phyloP scores from a whole-genome alignment of 2,329 filamentous ascomycete species.

The Pseudocercospora vitis region DNA sequence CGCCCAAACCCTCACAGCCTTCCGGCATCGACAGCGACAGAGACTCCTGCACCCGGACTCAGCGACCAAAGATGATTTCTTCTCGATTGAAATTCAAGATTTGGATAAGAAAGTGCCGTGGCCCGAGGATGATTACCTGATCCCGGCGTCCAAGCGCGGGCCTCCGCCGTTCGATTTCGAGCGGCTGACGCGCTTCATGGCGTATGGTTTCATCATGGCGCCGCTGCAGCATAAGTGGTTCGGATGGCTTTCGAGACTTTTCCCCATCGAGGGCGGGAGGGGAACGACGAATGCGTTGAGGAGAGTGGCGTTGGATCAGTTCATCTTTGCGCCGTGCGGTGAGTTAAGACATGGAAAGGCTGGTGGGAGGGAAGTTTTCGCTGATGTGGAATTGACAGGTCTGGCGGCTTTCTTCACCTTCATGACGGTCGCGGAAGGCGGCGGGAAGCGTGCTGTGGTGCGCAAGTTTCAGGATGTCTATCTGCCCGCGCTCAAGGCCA shows the following conservation, averaged over 20 bases:
- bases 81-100: conserved; percentile 86
- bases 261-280: conserved; percentile 67
- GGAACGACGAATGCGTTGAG: conserved; percentile 75
- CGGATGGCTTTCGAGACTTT: conserved; percentile 73
- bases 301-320: conserved; percentile 86
- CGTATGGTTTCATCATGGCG: conserved; percentile 94
- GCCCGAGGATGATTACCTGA: conserved; percentile 65
- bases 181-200: conserved; percentile 90
- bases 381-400: conserved; percentile 48
- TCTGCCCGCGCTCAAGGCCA: conserved; percentile 88
- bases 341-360: conserved; percentile 39
- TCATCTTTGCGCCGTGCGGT: conserved; percentile 89
- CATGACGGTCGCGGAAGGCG: conserved; percentile 95
- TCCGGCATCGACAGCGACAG: conserved; percentile 59
- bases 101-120: conserved; percentile 76
- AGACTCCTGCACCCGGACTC: conserved; percentile 55
- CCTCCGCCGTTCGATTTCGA: conserved; percentile 94
- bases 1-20: conserved; percentile 85
- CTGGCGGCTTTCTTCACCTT: conserved; percentile 88
- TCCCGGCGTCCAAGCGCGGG: conserved; percentile 55
- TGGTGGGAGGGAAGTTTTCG: not conserved
- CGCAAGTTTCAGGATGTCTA: conserved; percentile 94
- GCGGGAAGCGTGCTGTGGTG: conserved; percentile 73
- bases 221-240: conserved; percentile 97
- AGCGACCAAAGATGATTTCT: conserved; percentile 64